Base-by-base conservation (phyloP, 2,329 filamentous ascomycete species). In the Fusarium tjaetaba region DNA sequence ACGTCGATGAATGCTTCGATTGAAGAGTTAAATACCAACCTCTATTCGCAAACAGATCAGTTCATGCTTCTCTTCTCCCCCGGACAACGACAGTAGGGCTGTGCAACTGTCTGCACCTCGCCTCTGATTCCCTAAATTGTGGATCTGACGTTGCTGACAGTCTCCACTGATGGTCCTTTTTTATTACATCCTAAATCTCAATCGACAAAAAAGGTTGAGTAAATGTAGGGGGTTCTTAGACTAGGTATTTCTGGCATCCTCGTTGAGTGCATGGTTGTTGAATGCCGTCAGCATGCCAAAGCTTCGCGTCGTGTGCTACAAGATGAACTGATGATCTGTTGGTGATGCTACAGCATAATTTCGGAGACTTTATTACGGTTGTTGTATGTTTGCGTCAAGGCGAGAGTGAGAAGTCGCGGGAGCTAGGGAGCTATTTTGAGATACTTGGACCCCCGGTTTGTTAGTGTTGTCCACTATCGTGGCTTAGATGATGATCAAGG, bases 91-190 rank as follows among this genome's bases (percentile, higher is more conserved):
- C 24, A 51, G 42, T 32, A 65, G 26, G 68, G 61, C 55, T 43
- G 68, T 71, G 68, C 41, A 42, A 71, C 67, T 16, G 10, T 51
- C 61, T 71, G 64, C 65, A 68, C 68, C 57, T 72, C 58, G 63
- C 68, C 68, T 74, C 60, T 55, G 49, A 39, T 63, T 60, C 52
- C 66, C 66, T 36, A 70, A 52, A 41, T 24, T 55, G 61, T 73
- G 62, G 61, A 63, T 41, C 56, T 13, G 24, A 59, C 34, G 26
- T 57, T 56, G 71, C 71, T 73, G 68, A 72, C 68, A 61, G 11
- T 26, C 22, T 48, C 43, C 45, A 66, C 68, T n/a, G 28, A 36
- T 52, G 53, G 24, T 69, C 66, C 65, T 69, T 69, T 46, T 26
- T 11, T 30, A 34, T 36, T 52, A 34, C 36, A 20, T 28, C 11